Evolutionary conservation across 2,329 filamentous ascomycete species (phyloP), one percentile per base, ranked within the genome.

Genomic region (Hortaea werneckii): DNA sequence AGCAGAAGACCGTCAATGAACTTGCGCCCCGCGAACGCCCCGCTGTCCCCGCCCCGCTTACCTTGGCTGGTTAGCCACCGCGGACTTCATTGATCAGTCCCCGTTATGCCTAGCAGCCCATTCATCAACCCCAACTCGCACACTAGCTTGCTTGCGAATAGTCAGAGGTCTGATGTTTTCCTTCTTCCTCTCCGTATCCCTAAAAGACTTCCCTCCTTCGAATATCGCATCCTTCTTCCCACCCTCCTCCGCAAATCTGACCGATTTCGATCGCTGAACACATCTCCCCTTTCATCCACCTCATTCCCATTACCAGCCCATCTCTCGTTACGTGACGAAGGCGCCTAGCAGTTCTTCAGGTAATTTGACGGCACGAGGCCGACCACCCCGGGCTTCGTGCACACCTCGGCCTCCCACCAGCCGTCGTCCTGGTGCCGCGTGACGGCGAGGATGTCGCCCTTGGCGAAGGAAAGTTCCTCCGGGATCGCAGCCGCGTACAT

Each of bases 391-490:
- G 70, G 71, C 56, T 73, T 74, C 13, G 82, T 82, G 40, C 89
- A 85, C 37, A 95, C 79, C 65, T 95, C 90, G 9, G 94, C 94
- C 70, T 98, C 92, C 92, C 94, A 98, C 92, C 92, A 98, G 13
- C 92, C 92, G 62, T 98, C 92, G 63, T 98, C 92, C 67, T 98
- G 92, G 59, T 94, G 80, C 49, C 89, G 78, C 40, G 95, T 72
- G 10, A 98, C 82, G 2, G 90, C 87, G 10, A 98, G 74, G 48
- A 90, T 80, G 61, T 98, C 94, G 41, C 89, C 89, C 70, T 98
- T 98, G 40, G 76, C 75, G 65, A 98, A 98, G 10, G 85, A 84
- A 13, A 98, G 72, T 67, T 98, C 94, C 63, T 96, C 92, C 0
- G 90, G 87, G 48, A 98, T 98, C 20, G 88, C 90, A 2, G 92